Base-by-base conservation (phyloP, 192 early-diverging fungal genomes). In the Chytriomyces confervae region DNA sequence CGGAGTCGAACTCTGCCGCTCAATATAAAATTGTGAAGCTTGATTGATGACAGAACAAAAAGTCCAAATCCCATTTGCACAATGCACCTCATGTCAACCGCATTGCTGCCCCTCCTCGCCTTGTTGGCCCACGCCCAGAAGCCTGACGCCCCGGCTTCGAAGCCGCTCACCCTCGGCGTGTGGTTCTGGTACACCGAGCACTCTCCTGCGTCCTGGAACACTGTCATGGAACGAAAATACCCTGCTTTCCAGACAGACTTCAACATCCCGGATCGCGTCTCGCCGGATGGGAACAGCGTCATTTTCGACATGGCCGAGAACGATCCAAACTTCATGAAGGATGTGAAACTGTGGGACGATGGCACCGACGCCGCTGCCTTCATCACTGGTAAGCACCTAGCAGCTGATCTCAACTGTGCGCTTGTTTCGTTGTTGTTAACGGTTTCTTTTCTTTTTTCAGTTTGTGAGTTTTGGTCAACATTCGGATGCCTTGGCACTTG, bases 281-380 rank as follows among this genome's bases (percentile, higher is more conserved):
- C 49, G 18, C 67, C 46, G 2, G 67, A 50, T n/a, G 53, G 10
- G 29, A 48, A 11, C 62, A 49, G 8, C 29, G 69, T 63, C 61
- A 71, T 20, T 27, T 62, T 62, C 36, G 44, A 7, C 65, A 77
- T 24, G 45, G 60, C 18, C 13, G 43, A 76, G 6, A 20, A 67
- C 7, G 62, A 78, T 0, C 48, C 78, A 6, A 69, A 79, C 27
- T 76, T 77, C 45, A 50, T 86, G 36, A 72, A 82, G 10, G 78
- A 82, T 61, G 69, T 84, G 50, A 80, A 78, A 24, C 24, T 27
- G 24, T 90, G 88, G 88, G 81, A 89, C 78, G 88, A 92, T 50
- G 81, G 67, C 11, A 48, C 67, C 13, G 24, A 69, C 24, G 67
- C 67, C 43, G n/a, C 43, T 47, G 45, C 45, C 3, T 69, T 69